These are phyloP conservation scores for Arabis alpina DNA, from an alignment of 345 rosid species.

Conservation along the genomic window DNA sequence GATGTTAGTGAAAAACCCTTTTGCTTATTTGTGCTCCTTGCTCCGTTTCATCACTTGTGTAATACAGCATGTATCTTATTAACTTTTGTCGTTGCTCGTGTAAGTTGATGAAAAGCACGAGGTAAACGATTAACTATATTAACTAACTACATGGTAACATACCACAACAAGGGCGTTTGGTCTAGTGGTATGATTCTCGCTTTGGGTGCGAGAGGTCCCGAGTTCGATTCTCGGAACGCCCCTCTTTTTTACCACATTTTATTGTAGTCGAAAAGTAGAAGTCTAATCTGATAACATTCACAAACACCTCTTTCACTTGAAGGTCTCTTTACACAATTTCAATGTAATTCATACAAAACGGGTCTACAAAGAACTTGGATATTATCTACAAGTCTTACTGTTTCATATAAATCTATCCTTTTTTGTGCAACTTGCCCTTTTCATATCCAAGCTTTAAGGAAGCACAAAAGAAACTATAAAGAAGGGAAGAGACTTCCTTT, in stretches of 20 bases:
- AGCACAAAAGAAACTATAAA: conserved; percentile 6
- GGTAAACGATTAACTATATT: too few relatives aligned
- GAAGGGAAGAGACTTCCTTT: conserved; percentile 35
- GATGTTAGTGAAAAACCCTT: conserved; percentile 4
- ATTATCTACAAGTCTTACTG: conserved; percentile 29
- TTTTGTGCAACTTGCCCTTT: conserved; percentile 20
- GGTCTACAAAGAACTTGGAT: conserved; percentile 6
- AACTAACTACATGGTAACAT: too few relatives aligned
- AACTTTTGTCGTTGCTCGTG: background rate
- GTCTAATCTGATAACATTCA: background rate
- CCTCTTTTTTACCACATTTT: conserved; percentile 30
- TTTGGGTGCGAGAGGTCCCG: conserved; percentile 94
- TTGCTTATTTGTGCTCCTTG: conserved; percentile 8
- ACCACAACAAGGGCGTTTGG: conserved; percentile 57
- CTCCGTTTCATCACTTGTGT: background rate
- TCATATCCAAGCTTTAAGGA: conserved; percentile 16
- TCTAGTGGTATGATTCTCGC: conserved; percentile 95
- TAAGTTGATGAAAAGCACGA: too few relatives aligned
- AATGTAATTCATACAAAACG: conserved; percentile 20
- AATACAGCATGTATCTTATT: background rate
- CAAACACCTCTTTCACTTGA: conserved; percentile 18
- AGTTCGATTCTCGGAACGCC: conserved; percentile 83
- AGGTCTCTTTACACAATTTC: conserved; percentile 14
- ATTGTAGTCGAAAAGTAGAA: too few relatives aligned
- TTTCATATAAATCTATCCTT: conserved; percentile 17